Base-by-base conservation (phyloP, 106 monocot genomes). In the Vanilla planifolia region DNA sequence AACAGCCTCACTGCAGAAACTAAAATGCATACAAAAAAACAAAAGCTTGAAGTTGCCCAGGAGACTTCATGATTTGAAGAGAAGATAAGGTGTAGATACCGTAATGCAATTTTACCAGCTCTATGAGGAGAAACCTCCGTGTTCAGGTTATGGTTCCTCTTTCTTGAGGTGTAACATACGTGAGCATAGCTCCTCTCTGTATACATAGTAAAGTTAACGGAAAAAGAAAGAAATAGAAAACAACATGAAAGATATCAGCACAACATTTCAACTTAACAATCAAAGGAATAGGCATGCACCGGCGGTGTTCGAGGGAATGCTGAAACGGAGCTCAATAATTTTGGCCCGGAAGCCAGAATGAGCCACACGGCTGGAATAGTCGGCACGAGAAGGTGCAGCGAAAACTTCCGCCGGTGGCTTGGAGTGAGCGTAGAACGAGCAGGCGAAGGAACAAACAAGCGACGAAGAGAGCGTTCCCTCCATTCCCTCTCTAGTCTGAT, bases 1-100 rank as follows among this genome's bases (percentile, higher is more conserved):
- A 98, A 53, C 73, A 98, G 45, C 64, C 91, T 87, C 63, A 98
- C 98, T 5, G 92, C 88, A 53, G 98, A 65, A 70, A 75, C 98
- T 81, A 51, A 15, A 36, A 42, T 27, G 23, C 15, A 9, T 23
- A 51, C n/a, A 5, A 68, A 27, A n/a, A 27, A 62, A 25, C 2
- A 13, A 35, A 57, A 57, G 8, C 57, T 35, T 34, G 16, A 1
- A 17, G 35, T 57, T 16, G 20, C 53, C 16, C 53, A 30, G 1
- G 0, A 57, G 34, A 35, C n/a, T n/a, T 34, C 35, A 45, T 15
- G 5, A 35, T 57, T 57, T 1, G 27, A 35, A 57, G 35, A 15
- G 57, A 45, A 45, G 17, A 1, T 1, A 36, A 57, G 14, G 21
- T 19, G 6, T 8, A 6, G 20, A 28, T 6, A 8, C 24, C 9